A percentile compares a stretch with the other conserved stretches of the same genome.
Conservation (phyloP, 2,329 filamentous ascomycete species). For the Colletotrichum echinochloae region DNA sequence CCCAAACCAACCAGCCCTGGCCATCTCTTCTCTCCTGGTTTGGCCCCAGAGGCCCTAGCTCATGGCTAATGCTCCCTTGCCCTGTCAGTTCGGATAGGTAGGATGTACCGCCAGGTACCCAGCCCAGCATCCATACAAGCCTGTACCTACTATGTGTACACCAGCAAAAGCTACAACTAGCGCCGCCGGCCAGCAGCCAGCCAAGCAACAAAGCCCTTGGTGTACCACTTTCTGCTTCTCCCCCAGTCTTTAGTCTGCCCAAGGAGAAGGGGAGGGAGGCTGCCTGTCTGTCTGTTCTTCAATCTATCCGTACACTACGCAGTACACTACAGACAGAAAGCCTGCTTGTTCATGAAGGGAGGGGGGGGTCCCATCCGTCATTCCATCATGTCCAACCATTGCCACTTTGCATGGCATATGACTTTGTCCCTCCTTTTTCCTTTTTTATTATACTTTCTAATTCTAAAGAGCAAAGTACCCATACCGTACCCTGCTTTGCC, state of each 20-base stretch:
- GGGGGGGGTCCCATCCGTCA: slow-evolving; percentile 16
- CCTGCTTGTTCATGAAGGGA: slow-evolving; percentile 24
- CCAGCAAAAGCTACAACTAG: slow-evolving; percentile 2
- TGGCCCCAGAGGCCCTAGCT: slow-evolving; percentile 32
- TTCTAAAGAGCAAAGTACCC: slow-evolving; percentile 1
- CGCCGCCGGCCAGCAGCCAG: slow-evolving; percentile 5
- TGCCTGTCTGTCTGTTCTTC: slow-evolving; percentile 4
- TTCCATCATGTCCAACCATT: slow-evolving; percentile 32
- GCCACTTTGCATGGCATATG: slow-evolving; percentile 37
- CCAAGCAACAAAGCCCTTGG: slow-evolving; percentile 29
- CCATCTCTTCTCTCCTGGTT: slow-evolving; percentile 24
- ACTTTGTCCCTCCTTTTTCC: slow-evolving; percentile 31
- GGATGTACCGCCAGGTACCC: slow-evolving; percentile 25
- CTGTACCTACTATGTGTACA: background rate
- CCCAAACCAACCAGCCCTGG: slow-evolving; percentile 35
- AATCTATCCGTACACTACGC: background rate
- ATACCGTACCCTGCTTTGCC: slow-evolving; percentile 15
- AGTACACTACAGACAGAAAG: slow-evolving; percentile 10
- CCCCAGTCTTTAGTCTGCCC: too few species aligned
- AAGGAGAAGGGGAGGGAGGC: background rate
- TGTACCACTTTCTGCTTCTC: slow-evolving; percentile 12
- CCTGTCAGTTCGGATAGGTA: slow-evolving; percentile 29
- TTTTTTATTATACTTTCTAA: background rate
- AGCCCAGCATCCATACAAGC: background rate
- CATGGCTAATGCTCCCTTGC: slow-evolving; percentile 34